These are phyloP conservation scores for Amaranthus hypochondriacus DNA, from an alignment of 148 eudicot species.

Conservation along the genomic window DNA sequence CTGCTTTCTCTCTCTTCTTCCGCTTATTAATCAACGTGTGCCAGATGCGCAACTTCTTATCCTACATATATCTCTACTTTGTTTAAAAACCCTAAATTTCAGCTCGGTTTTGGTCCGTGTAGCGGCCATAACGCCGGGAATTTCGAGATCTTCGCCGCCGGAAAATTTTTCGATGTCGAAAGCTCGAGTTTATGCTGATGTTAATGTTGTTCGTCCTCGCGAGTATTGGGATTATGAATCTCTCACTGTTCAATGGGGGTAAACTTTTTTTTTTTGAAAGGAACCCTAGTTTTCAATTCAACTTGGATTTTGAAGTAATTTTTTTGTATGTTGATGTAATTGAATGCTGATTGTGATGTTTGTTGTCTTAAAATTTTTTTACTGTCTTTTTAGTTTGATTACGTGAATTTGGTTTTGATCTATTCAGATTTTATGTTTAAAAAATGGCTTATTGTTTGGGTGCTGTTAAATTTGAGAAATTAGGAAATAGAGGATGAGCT, in stretches of 20 bases:
- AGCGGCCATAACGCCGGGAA: constrained; percentile 7
- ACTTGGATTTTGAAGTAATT: neutral
- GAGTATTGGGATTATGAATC: constrained; percentile 83
- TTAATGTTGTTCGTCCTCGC: constrained; percentile 62
- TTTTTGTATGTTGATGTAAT: neutral
- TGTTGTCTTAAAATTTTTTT: neutral
- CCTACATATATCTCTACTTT: constrained; percentile 8
- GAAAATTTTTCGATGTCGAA: constrained; percentile 48
- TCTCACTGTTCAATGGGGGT: constrained; percentile 83
- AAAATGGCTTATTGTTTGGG: too few species aligned
- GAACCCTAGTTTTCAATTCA: neutral
- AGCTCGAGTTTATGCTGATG: constrained; percentile 70
- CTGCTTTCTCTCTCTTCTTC: constrained; percentile 19
- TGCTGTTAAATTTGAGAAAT: too few species aligned
- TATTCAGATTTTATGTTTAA: neutral
- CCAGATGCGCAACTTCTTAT: constrained; percentile 30
- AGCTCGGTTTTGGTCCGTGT: neutral
- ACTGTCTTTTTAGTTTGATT: neutral
- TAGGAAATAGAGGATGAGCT: neutral
- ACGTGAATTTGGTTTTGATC: neutral
- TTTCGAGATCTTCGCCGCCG: constrained; percentile 30
- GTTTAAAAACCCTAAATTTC: constrained; percentile 5
- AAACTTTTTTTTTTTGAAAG: neutral
- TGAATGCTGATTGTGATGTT: neutral
- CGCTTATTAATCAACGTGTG: constrained; percentile 29